Base-by-base conservation (phyloP, 2,329 filamentous ascomycete genomes). In the Cladophialophora exuberans region DNA sequence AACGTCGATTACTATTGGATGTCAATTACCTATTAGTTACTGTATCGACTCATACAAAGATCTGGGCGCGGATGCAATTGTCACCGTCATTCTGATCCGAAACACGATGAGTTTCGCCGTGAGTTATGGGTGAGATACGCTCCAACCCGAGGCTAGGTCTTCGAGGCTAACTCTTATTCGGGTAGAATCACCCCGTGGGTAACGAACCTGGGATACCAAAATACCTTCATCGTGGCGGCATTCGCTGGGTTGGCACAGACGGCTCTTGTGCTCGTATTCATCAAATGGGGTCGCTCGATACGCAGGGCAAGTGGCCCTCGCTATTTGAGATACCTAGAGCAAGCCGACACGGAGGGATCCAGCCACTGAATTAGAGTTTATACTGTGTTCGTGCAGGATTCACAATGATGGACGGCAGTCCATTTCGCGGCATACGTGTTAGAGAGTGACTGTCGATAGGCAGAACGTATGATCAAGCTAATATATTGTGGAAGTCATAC, bases 41-140 rank as follows among this genome's bases (percentile, higher is more conserved):
- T 71, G 72, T 56, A 76, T 80, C 33, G 78, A 80, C 57, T 72
- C 69, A 15, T 81, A 80, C 57, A 72, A 74, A 28, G 77, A 75
- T 6, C 61, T 80, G 3, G 71, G 71, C 36, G 77, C 76, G 0
- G 77, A 81, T 61, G 75, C 77, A 1, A 75, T 80, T 53, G 73
- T 79, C 6, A 76, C 76, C 2, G 76, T 80, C 9, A 80, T 80
- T 30, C 59, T 80, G 1, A 67, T 77, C 10, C 66, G 78, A 7
- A 80, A 80, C 56, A 79, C 76, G 1, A 78, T 79, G 74, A 72
- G 68, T 22, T 79, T 79, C 61, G 77, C 75, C 4, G 71, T 80
- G 25, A 71, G 72, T 23, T 82, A 83, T 39, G 69, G 56, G 52
- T 56, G 42, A 45, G 54, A 15, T 3, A 35, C 10, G 41, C 1